A percentile compares a stretch with the other conserved stretches of the same genome.
These are phyloP conservation scores for Apiotrichum montevideense DNA, from an alignment of 1,284 basidiomycete genomes.

Conservation along the genomic window DNA sequence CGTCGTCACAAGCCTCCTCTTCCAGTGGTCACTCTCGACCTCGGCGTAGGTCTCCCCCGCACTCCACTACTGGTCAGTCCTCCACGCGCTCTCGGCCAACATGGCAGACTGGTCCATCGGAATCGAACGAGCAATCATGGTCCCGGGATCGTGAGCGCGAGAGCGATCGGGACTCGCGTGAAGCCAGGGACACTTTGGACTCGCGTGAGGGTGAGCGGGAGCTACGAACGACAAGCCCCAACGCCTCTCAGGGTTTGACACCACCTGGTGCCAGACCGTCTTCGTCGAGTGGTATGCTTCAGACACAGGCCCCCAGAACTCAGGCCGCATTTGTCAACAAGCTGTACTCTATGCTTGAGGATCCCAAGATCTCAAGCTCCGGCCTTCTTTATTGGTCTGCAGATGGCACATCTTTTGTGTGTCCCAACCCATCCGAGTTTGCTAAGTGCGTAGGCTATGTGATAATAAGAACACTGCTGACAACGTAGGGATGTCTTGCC, in stretches of 20 bases:
- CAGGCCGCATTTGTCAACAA: constrained; percentile 48
- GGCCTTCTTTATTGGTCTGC: constrained; percentile 45
- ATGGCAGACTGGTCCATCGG: constrained; percentile 8
- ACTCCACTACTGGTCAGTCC: background rate
- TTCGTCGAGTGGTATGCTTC: background rate
- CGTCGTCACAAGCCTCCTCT: background rate
- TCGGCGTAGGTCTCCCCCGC: background rate
- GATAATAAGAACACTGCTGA: constrained; percentile 10
- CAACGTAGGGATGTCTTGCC: constrained; percentile 40
- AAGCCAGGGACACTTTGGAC: background rate
- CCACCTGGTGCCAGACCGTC: background rate
- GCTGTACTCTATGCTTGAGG: constrained; percentile 47
- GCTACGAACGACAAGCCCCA: constrained; percentile 16
- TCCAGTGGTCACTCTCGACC: background rate
- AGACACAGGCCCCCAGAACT: constrained; percentile 35
- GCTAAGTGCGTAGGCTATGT: constrained; percentile 29
- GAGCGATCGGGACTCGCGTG: background rate
- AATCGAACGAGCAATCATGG: background rate
- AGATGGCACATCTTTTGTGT: constrained; percentile 46
- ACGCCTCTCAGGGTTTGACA: constrained; percentile 24
- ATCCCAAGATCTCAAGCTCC: constrained; percentile 38
- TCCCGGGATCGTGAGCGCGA: background rate
- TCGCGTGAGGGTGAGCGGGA: constrained; percentile 2
- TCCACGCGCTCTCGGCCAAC: background rate
- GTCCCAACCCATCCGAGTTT: constrained; percentile 47